These are phyloP conservation scores for Moniliophthora roreri DNA, from an alignment of 1,284 basidiomycete genomes.

Conservation along the genomic window DNA sequence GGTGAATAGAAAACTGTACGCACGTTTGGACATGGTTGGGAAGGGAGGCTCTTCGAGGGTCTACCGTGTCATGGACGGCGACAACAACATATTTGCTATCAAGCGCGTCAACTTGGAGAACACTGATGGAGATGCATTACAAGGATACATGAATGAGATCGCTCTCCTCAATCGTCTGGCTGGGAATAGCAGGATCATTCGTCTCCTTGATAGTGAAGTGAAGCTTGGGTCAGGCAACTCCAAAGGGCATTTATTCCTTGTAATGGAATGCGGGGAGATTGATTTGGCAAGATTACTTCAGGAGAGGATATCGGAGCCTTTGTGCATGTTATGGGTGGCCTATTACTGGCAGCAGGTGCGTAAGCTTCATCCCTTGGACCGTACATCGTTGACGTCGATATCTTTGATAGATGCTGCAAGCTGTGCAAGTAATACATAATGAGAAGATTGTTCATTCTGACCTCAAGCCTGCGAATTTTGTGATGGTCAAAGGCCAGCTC, in stretches of 20 bases:
- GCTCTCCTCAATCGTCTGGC: conserved; percentile 81
- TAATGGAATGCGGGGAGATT: conserved; percentile 95
- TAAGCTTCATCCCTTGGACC: background rate
- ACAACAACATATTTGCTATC: conserved; percentile 82
- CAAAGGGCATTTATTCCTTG: conserved; percentile 72
- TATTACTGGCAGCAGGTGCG: conserved; percentile 93
- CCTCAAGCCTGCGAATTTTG: conserved; percentile 95
- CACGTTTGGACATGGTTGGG: conserved; percentile 84
- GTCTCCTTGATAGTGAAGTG: conserved; percentile 84
- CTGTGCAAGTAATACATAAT: conserved; percentile 92
- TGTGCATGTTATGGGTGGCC: conserved; percentile 91
- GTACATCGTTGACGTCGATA: conserved; percentile 2
- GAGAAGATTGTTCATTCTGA: conserved; percentile 98
- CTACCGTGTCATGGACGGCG: conserved; percentile 79
- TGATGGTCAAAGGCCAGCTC: conserved; percentile 88
- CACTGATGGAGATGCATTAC: conserved; percentile 83
- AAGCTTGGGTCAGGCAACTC: conserved; percentile 60
- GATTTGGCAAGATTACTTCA: conserved; percentile 81
- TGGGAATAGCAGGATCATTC: conserved; percentile 88
- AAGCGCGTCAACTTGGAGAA: conserved; percentile 88
- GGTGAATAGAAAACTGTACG: conserved; percentile 80
- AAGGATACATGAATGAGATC: conserved; percentile 95
- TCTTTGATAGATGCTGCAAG: conserved; percentile 95
- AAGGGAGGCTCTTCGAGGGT: conserved; percentile 94
- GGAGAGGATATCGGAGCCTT: conserved; percentile 77